Conservation (phyloP, 1,284 basidiomycete genomes). For the Wolfiporia cocos region DNA sequence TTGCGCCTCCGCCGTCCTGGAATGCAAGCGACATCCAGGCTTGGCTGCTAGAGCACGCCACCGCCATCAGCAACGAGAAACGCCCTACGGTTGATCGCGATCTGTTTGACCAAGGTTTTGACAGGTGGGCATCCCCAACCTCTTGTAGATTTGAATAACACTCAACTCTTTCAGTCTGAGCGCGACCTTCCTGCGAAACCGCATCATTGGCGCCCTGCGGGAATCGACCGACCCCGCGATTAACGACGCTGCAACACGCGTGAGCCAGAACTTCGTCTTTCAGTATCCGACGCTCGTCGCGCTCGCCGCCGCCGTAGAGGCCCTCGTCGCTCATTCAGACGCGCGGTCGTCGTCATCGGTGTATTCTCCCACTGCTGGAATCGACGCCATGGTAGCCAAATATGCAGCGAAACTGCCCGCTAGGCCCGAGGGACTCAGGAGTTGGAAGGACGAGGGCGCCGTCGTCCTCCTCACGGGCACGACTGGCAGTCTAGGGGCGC, state of each 20-base stretch:
- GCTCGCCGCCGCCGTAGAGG: conserved; percentile 22
- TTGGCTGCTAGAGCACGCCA: conserved; percentile 26
- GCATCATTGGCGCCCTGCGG: conserved; percentile 29
- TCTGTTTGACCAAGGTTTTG: conserved; percentile 38
- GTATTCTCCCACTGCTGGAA: conserved; percentile 15
- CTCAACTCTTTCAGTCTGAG: conserved; percentile 27
- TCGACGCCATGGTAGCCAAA: conserved; percentile 25
- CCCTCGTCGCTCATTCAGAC: conserved; percentile 1
- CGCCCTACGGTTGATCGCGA: conserved; percentile 29
- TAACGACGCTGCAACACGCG: conserved; percentile 13
- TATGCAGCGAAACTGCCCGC: conserved; percentile 18
- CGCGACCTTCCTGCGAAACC: conserved; percentile 35
- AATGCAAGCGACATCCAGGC: conserved; percentile 12
- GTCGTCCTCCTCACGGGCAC: conserved; percentile 31
- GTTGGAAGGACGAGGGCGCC: conserved; percentile 6
- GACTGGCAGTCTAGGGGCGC: conserved; percentile 28
- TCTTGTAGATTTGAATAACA: neutral
- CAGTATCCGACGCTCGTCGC: conserved; percentile 25
- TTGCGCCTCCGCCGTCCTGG: conserved; percentile 21
- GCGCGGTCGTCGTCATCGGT: conserved; percentile 2
- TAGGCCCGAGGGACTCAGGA: neutral
- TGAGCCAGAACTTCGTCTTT: conserved; percentile 29
- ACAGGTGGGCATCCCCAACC: conserved; percentile 29
- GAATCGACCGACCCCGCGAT: conserved; percentile 11
- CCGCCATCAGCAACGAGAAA: conserved; percentile 16